Base-by-base conservation (phyloP, 108 stramenopile genomes). In the Conticribra guillardii region DNA sequence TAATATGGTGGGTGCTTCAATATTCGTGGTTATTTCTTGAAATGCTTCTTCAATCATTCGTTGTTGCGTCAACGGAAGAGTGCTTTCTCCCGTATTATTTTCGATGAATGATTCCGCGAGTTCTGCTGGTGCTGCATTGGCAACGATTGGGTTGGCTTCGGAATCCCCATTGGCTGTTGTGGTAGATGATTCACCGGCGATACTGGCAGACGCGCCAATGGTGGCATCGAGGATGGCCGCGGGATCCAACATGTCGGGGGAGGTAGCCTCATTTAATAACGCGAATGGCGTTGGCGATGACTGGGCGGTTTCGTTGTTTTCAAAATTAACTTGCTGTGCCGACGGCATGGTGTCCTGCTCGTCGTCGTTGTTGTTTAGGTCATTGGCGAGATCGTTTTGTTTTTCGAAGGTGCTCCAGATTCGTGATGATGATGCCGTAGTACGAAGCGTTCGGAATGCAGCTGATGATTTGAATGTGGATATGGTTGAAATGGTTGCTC, bases 1-100 rank as follows among this genome's bases (percentile, higher is more conserved):
- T 1, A 34, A 21, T 1, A 90, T 74, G 21, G 62, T 60, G 15
- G 92, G 92, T 9, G 87, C 69, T 31, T 73, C 76, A 41, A 77
- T 58, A n/a, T n/a, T n/a, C n/a, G n/a, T n/a, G n/a, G n/a, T n/a
- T n/a, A n/a, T n/a, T n/a, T n/a, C n/a, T n/a, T n/a, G n/a, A n/a
- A n/a, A n/a, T n/a, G n/a, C n/a, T n/a, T n/a, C n/a, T n/a, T n/a
- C n/a, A n/a, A n/a, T n/a, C n/a, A n/a, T n/a, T n/a, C n/a, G n/a
- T n/a, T n/a, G n/a, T n/a, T n/a, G n/a, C n/a, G n/a, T n/a, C n/a
- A n/a, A n/a, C n/a, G n/a, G n/a, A n/a, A n/a, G n/a, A n/a, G n/a
- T n/a, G n/a, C n/a, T n/a, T n/a, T n/a, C n/a, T n/a, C n/a, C n/a
- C n/a, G n/a, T n/a, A n/a, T n/a, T n/a, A n/a, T n/a, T n/a, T n/a